Evolutionary conservation across 2,329 filamentous ascomycete genomes (phyloP), one percentile per base, ranked within the genome.

Genomic region (Pestalotiopsis sp.): DNA sequence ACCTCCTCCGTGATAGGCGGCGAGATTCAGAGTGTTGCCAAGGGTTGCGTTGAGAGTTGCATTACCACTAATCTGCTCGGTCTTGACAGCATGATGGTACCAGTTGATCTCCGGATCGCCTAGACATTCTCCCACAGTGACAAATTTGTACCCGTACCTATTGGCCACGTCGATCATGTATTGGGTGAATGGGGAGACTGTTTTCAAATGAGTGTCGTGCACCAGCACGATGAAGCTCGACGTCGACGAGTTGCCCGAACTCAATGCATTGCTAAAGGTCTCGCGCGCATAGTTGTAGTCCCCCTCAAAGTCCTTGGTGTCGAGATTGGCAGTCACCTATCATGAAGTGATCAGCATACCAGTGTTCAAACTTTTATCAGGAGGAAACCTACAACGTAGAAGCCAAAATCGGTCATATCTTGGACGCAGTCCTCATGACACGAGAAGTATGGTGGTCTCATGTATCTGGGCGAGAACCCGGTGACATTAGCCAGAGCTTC

Each of bases 401-500:
- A 70, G 20, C 68, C 68, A 9, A 66, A 40, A 17, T 5, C n/a
- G 20, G 25, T 57, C 23, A 70, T 40, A 45, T 68, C 66, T 6
- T 25, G 9, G 11, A 66, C 52, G 38, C 68, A 70, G 14, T 65
- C 63, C 1, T 38, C 66, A 7, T 9, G 38, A 41, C 68, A 70
- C 11, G 66, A 63, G 20, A 58, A 62, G 66, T 68, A 70, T 17
- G 69, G 69, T 31, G 69, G 69, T n/a, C 69, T 64, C 64, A 70
- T 60, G 65, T 85, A 86, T 2, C 83, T 83, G 0, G 84, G 84
- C 66, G 84, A 81, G 65, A 81, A 77, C 11, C 83, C 83, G 6
- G 86, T 71, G 17, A 84, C 78, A 20, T 80, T 77, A 52, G 78
- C 79, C 40, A 86, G 69, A 0, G 83, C 84, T 45, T 82, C 82